A percentile compares a stretch with the other conserved stretches of the same genome.
Evolutionary conservation across 1,284 basidiomycete species (phyloP).

Genomic region (Austroboletus niveus): DNA sequence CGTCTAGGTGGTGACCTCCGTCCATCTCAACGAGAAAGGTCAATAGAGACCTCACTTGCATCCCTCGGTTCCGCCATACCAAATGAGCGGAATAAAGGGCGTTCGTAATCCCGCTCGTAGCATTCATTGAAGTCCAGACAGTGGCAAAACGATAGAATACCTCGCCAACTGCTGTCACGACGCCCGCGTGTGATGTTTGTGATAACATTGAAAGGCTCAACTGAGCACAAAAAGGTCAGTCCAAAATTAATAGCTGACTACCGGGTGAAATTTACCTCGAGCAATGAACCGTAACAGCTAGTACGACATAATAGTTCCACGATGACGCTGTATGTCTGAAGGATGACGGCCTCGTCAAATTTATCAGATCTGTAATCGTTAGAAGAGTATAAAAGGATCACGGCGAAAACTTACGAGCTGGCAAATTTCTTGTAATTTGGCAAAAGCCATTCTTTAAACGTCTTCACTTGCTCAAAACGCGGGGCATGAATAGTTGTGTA

Average conservation of each 20-base stretch:
- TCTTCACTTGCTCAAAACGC: slow-evolving; percentile 68
- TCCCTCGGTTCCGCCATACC: slow-evolving; percentile 58
- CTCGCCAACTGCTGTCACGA: slow-evolving; percentile 60
- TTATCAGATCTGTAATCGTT: slow-evolving; percentile 22
- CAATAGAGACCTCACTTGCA: slow-evolving; percentile 61
- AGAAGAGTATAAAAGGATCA: not conserved
- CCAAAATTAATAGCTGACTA: not conserved
- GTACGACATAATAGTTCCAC: slow-evolving; percentile 59
- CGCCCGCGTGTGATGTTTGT: slow-evolving; percentile 46
- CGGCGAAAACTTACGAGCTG: slow-evolving; percentile 31
- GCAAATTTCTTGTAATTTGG: slow-evolving; percentile 58
- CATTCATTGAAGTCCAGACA: slow-evolving; percentile 76
- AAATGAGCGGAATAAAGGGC: slow-evolving; percentile 64
- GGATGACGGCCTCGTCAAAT: slow-evolving; percentile 31
- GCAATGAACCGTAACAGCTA: slow-evolving; percentile 61
- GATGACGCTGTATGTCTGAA: slow-evolving; percentile 55
- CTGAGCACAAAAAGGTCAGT: slow-evolving; percentile 36
- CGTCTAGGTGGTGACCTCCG: slow-evolving; percentile 51
- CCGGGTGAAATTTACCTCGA: slow-evolving; percentile 51
- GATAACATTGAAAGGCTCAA: slow-evolving; percentile 58
- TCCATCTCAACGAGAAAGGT: slow-evolving; percentile 64
- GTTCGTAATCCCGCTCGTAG: slow-evolving; percentile 50
- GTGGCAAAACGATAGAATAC: slow-evolving; percentile 63
- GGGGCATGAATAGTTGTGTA: slow-evolving; percentile 48
- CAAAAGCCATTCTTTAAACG: slow-evolving; percentile 66